phyloP scores from a whole-genome alignment of 2,329 filamentous ascomycete genomes.

The Penicillium frequentans region DNA sequence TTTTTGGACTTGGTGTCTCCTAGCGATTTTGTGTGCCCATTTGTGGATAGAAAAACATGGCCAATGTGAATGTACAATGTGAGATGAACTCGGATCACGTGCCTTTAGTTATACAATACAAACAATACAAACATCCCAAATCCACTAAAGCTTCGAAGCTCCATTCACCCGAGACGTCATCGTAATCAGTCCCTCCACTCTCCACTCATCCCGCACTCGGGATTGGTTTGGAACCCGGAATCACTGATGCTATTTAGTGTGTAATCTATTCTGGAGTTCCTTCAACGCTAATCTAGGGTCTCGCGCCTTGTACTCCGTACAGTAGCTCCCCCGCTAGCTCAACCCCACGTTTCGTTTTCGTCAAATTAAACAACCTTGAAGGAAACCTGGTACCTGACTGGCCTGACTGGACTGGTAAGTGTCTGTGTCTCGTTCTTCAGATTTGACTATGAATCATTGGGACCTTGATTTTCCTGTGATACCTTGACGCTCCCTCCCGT shows the following conservation, averaged over 20 bases:
- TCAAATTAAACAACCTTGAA: not conserved
- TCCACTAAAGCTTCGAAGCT: constrained; percentile 14
- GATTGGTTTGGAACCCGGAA: not conserved
- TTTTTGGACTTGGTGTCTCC: constrained; percentile 16
- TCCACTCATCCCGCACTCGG: not conserved
- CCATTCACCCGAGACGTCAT: constrained; percentile 37
- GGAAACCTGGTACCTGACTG: not conserved
- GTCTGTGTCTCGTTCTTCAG: not conserved
- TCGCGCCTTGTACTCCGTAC: not conserved
- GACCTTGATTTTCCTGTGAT: not conserved
- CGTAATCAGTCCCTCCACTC: not conserved
- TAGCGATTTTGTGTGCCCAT: constrained; percentile 16
- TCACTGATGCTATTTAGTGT: not conserved
- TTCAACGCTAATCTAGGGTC: not conserved
- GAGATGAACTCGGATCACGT: constrained; percentile 16
- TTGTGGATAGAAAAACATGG: constrained; percentile 24
- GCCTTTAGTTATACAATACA: not conserved
- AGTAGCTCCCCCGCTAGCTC: not conserved
- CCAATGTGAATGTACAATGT: constrained; percentile 22
- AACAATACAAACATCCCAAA: not conserved
- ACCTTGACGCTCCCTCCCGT: not conserved
- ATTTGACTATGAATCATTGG: not conserved
- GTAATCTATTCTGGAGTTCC: not conserved
- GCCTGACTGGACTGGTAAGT: not conserved
- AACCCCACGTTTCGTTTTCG: not conserved